phyloP scores from a whole-genome alignment of 805 yeast species.

The Starmerella asiatica region DNA sequence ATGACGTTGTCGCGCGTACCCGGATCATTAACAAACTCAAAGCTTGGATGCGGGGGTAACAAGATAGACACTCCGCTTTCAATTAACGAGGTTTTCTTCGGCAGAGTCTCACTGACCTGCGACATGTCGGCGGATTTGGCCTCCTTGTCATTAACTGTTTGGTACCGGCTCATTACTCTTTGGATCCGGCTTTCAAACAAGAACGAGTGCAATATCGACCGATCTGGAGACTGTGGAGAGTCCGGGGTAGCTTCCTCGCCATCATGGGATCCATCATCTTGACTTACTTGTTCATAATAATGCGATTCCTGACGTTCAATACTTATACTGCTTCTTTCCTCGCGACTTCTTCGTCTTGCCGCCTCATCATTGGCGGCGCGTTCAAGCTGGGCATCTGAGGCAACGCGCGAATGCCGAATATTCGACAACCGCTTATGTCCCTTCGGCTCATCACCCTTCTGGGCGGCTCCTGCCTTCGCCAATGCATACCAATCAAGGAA shows the following conservation, averaged over 20 bases:
- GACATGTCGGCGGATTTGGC: not conserved
- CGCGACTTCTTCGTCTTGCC: not conserved
- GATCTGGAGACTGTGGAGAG: not conserved
- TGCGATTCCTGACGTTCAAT: not conserved
- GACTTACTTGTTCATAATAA: too few relatives aligned
- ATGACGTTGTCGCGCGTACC: slow-evolving; percentile 48
- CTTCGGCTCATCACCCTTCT: slow-evolving; percentile 10
- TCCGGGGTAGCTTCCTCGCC: not conserved
- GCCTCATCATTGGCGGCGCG: slow-evolving; percentile 18
- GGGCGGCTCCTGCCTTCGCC: slow-evolving; percentile 35
- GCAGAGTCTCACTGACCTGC: slow-evolving; percentile 17
- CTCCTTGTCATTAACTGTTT: slow-evolving; percentile 5
- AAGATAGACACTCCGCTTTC: slow-evolving; percentile 66
- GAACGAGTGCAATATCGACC: slow-evolving; percentile 1
- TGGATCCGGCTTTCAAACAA: slow-evolving; percentile 4
- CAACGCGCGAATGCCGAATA: slow-evolving; percentile 30
- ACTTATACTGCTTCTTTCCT: too few relatives aligned
- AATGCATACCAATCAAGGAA: slow-evolving; percentile 77
- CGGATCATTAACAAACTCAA: slow-evolving; percentile 57
- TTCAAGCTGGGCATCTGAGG: not conserved
- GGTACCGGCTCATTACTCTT: slow-evolving; percentile 4
- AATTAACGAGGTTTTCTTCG: slow-evolving; percentile 51
- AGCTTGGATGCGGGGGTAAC: slow-evolving; percentile 67
- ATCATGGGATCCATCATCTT: not conserved
- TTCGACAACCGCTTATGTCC: slow-evolving; percentile 14